Evolutionary conservation across 495 filamentous ascomycete species (phyloP).

Genomic region (Gamarada debralockiae): DNA sequence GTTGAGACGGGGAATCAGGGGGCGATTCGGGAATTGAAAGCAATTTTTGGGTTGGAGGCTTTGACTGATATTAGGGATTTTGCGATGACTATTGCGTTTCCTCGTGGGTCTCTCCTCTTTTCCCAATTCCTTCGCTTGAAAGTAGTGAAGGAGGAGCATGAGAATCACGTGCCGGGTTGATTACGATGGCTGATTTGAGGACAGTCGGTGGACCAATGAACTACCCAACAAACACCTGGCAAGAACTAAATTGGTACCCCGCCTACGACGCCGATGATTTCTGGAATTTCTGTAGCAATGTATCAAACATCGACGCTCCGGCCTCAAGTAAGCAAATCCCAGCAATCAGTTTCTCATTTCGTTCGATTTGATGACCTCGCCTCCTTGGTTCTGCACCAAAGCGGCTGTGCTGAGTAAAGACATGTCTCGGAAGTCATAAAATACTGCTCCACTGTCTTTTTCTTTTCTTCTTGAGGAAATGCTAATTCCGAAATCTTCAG

Average conservation of each 20-base stretch:
- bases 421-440: too few relatives aligned
- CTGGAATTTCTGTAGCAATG: slow-evolving; percentile 45
- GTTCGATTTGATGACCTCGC: too few relatives aligned
- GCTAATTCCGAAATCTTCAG: too few relatives aligned
- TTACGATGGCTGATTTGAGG: too few relatives aligned
- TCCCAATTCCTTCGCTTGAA: background rate
- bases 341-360: too few relatives aligned
- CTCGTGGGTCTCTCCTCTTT: slow-evolving; percentile 13
- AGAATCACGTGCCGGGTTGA: too few relatives aligned
- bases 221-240: slow-evolving; percentile 46
- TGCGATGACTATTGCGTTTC: slow-evolving; percentile 39
- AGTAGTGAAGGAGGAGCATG: too few relatives aligned
- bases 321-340: too few relatives aligned
- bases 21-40: slow-evolving; percentile 37
- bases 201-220: slow-evolving; percentile 41
- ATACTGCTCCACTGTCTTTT: too few relatives aligned
- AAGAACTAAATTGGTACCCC: slow-evolving; percentile 44
- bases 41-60: slow-evolving; percentile 37
- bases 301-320: slow-evolving; percentile 42
- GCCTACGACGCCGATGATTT: slow-evolving; percentile 32
- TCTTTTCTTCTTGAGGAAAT: too few relatives aligned
- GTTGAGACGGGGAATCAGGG: slow-evolving; percentile 28
- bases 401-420: too few relatives aligned
- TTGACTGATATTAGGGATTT: slow-evolving; percentile 39
- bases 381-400: too few relatives aligned